These are phyloP conservation scores for Volvariella surrecta DNA, from an alignment of 1,284 basidiomycete species.

Conservation along the genomic window DNA sequence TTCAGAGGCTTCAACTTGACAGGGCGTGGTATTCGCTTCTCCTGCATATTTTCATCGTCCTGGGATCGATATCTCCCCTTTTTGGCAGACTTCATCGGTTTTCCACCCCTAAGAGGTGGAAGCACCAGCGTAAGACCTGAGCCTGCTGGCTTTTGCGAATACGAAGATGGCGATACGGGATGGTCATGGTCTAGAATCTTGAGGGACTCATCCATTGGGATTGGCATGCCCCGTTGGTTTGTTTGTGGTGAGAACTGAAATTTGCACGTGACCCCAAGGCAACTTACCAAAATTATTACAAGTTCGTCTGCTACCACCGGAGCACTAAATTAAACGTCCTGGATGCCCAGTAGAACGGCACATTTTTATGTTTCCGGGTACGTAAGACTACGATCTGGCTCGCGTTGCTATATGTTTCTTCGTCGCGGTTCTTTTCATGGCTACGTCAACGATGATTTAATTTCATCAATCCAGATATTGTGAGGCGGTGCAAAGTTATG, in stretches of 20 bases:
- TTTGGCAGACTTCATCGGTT: slow-evolving; percentile 25
- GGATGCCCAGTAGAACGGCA: too few species aligned
- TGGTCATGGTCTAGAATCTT: slow-evolving; percentile 19
- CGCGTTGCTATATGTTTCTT: too few species aligned
- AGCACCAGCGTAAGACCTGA: slow-evolving; percentile 40
- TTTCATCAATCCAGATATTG: too few species aligned
- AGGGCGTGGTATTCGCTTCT: slow-evolving; percentile 41
- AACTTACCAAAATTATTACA: too few species aligned
- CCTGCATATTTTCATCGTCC: slow-evolving; percentile 22
- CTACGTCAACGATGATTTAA: too few species aligned
- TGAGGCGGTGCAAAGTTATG: too few species aligned
- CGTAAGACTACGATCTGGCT: too few species aligned
- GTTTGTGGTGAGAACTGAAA: slow-evolving; percentile 1
- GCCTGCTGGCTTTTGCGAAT: slow-evolving; percentile 19
- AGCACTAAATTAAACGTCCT: too few species aligned
- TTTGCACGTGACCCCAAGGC: background rate
- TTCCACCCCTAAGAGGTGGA: slow-evolving; percentile 36
- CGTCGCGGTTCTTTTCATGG: too few species aligned
- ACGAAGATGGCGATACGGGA: slow-evolving; percentile 18
- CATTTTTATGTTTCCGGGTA: too few species aligned
- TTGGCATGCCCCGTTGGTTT: slow-evolving; percentile 12
- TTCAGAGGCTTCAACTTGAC: slow-evolving; percentile 70
- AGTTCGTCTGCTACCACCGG: too few species aligned
- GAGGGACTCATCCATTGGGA: slow-evolving; percentile 22
- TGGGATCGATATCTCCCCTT: slow-evolving; percentile 22